Evolutionary conservation across 371 early-diverging fungal species (phyloP).

Genomic region (Entomophthora muscae): DNA sequence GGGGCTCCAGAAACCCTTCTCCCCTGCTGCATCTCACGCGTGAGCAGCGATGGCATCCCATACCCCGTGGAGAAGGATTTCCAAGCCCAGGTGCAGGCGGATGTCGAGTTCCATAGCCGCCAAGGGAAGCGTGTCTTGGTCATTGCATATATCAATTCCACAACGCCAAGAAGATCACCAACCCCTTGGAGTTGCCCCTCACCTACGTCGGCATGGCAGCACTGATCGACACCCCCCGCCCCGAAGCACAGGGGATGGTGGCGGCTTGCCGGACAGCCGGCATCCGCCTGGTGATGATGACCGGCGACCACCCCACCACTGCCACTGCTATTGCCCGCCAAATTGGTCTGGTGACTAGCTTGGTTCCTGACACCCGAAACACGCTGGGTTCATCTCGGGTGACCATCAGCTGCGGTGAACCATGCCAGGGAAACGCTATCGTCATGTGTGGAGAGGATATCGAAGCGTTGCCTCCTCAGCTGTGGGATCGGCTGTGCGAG

Average conservation of each 20-base stretch:
- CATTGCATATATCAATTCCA: constrained; percentile 10
- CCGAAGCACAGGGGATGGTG: constrained; percentile 38
- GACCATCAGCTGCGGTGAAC: neutral
- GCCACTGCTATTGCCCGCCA: constrained; percentile 51
- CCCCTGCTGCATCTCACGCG: constrained; percentile 21
- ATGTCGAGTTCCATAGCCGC: constrained; percentile 26
- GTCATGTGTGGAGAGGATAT: constrained; percentile 33
- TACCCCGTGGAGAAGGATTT: neutral
- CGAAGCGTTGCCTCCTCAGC: constrained; percentile 21
- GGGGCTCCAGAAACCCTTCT: constrained; percentile 65
- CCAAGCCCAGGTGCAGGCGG: constrained; percentile 18
- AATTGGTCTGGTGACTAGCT: constrained; percentile 32
- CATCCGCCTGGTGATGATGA: constrained; percentile 57
- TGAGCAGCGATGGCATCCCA: neutral
- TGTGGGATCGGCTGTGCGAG: constrained; percentile 35
- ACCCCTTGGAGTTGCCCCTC: constrained; percentile 9
- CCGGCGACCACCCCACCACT: constrained; percentile 49
- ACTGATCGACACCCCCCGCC: constrained; percentile 53
- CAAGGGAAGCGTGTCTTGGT: constrained; percentile 48
- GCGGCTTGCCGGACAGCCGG: constrained; percentile 37
- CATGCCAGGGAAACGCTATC: constrained; percentile 16
- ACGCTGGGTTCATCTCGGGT: neutral
- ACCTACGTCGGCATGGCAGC: constrained; percentile 40
- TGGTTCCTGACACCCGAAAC: neutral
- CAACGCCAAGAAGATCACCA: no score